Evolutionary conservation across 805 yeast species (phyloP).

Genomic region (Hanseniaspora clermontiae): DNA sequence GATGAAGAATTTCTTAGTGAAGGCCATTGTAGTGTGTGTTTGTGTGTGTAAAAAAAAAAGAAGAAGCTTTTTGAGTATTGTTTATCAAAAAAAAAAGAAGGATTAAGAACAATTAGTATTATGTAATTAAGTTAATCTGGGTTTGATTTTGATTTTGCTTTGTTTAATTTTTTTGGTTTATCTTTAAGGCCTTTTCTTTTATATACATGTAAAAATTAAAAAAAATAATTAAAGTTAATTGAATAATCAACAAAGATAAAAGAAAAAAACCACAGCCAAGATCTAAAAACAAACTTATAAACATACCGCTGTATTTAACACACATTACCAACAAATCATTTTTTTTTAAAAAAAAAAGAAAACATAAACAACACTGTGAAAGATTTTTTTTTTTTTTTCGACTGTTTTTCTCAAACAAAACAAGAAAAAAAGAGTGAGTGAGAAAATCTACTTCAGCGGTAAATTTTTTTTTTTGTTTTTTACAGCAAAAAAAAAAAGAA

Average conservation of each 20-base stretch:
- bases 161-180: background rate
- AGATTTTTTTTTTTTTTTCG: too few species aligned
- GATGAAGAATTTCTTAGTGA: slow-evolving; percentile 13
- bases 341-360: too few species aligned
- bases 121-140: background rate
- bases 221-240: too few species aligned
- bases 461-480: too few species aligned
- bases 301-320: background rate
- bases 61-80: background rate
- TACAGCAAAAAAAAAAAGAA: background rate
- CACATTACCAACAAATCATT: background rate
- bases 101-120: background rate
- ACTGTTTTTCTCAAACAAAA: too few species aligned
- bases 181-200: background rate
- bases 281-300: too few species aligned
- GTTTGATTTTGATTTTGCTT: background rate
- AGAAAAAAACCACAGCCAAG: too few species aligned
- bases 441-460: too few species aligned
- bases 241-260: background rate
- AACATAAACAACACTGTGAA: background rate
- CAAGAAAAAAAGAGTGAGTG: too few species aligned
- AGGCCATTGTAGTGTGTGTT: background rate
- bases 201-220: too few species aligned
- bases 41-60: background rate
- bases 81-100: background rate